phyloP scores from a whole-genome alignment of 1,139 yeast species.

The Kurtzmaniella natalensis region DNA sequence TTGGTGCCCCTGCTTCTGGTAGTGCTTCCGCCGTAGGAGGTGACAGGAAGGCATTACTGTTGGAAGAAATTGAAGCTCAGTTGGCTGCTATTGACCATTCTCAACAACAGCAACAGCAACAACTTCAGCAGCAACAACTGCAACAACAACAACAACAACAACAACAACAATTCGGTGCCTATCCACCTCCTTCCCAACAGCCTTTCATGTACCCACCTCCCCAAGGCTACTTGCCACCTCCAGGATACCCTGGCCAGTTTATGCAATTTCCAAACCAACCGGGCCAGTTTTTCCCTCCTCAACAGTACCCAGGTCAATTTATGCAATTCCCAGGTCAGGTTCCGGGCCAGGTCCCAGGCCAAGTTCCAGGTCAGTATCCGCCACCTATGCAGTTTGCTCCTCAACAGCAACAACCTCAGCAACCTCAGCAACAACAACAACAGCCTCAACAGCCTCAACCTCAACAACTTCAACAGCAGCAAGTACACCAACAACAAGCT shows the following conservation, averaged over 20 bases:
- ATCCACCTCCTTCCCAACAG: constrained; percentile 9
- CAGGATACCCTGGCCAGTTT: constrained; percentile 4
- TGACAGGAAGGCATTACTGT: constrained; percentile 52
- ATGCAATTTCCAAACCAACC: constrained; percentile 8
- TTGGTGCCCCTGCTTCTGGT: constrained; percentile 22
- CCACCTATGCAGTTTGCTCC: constrained; percentile 15
- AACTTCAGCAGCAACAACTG: constrained; percentile 11
- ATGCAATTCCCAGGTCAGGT: constrained; percentile 2
- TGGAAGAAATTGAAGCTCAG: constrained; percentile 77
- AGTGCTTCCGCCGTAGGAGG: constrained; percentile 6
- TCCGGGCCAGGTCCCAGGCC: too few species aligned
- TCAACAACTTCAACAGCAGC: constrained; percentile 14
- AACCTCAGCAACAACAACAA: constrained; percentile 21
- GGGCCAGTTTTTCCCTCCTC: constrained; percentile 8
- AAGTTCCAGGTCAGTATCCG: constrained; percentile 11
- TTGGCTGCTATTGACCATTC: constrained; percentile 46
- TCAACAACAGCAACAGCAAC: constrained; percentile 10
- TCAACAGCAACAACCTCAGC: constrained; percentile 19
- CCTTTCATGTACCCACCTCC: constrained; percentile 7
- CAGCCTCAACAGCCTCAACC: constrained; percentile 14
- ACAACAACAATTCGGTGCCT: constrained; percentile 7
- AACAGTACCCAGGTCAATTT: constrained; percentile 2
- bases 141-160: constrained; percentile 9
- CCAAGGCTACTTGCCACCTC: constrained; percentile 8
- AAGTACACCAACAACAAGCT: constrained; percentile 10